Percentiles rank a stretch among this genome's conserved stretches.
Evolutionary conservation across 345 rosid species (phyloP).

Genomic region (Aquilaria yunnanensis): DNA sequence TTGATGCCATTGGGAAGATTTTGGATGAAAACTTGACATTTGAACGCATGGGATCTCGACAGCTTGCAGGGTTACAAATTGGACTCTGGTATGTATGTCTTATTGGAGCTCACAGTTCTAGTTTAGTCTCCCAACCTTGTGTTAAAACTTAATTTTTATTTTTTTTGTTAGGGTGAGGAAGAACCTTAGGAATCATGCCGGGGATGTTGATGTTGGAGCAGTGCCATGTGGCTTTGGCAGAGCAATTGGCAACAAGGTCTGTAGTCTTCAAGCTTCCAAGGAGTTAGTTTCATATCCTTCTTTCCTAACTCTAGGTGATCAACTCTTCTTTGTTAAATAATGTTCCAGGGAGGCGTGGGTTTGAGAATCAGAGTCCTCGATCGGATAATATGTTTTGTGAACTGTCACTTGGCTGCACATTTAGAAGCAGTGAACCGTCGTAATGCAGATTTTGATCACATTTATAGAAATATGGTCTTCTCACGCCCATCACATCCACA

Average conservation of each 20-base stretch:
- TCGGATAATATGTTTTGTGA: conserved; percentile 78
- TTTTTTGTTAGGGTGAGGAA: conserved; percentile 60
- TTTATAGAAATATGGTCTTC: conserved; percentile 58
- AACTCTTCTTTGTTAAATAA: conserved; percentile 2
- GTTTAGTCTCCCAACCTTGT: not conserved
- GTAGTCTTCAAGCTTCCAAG: not conserved
- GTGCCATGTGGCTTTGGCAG: conserved; percentile 97
- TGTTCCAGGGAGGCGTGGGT: conserved; percentile 75
- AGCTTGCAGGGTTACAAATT: conserved; percentile 78
- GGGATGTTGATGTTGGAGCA: conserved; percentile 89
- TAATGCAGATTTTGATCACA: conserved; percentile 81
- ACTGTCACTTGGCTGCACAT: conserved; percentile 89
- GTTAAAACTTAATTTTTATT: not conserved
- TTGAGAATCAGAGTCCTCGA: conserved; percentile 77
- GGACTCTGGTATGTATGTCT: conserved; percentile 55
- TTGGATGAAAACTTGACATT: conserved; percentile 63
- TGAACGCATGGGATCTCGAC: conserved; percentile 92
- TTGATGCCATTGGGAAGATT: conserved; percentile 71
- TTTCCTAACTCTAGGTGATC: not conserved
- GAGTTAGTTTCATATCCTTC: not conserved
- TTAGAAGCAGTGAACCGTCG: conserved; percentile 78
- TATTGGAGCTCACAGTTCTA: conserved; percentile 10
- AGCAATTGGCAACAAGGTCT: conserved; percentile 89
- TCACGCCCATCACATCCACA: conserved; percentile 43
- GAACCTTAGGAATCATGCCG: conserved; percentile 66